Conservation (phyloP, 352 stramenopile species). For the Globisporangium okanoganense region DNA sequence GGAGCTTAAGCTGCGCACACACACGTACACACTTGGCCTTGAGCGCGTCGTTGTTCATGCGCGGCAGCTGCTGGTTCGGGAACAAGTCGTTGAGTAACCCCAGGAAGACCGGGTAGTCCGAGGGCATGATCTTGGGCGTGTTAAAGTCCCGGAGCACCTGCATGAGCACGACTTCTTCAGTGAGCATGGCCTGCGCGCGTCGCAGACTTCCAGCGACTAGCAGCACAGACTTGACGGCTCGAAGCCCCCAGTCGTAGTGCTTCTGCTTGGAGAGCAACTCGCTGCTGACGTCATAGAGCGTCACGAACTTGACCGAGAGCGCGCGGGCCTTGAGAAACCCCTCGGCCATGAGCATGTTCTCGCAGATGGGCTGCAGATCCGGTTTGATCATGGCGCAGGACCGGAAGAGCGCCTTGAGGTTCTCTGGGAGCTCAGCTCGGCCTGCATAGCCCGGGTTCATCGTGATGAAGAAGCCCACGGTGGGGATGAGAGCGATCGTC, state of each 20-base stretch:
- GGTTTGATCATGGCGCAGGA: slow-evolving; percentile 92
- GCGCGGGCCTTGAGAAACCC: slow-evolving; percentile 85
- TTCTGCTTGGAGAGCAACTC: slow-evolving; percentile 86
- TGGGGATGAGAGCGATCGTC: slow-evolving; percentile 77
- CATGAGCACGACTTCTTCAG: slow-evolving; percentile 92
- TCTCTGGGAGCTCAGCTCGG: slow-evolving; percentile 89
- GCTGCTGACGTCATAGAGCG: slow-evolving; percentile 84
- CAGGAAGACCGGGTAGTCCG: slow-evolving; percentile 94
- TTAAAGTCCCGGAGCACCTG: slow-evolving; percentile 96
- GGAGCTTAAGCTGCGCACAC: slow-evolving; percentile 69
- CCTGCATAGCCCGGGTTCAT: slow-evolving; percentile 94
- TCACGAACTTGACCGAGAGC: slow-evolving; percentile 89
- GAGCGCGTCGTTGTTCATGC: slow-evolving; percentile 40
- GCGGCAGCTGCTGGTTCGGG: slow-evolving; percentile 44
- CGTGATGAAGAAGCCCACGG: slow-evolving; percentile 91
- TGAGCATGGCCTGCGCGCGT: slow-evolving; percentile 72
- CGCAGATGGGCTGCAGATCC: slow-evolving; percentile 89
- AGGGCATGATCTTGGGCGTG: slow-evolving; percentile 89
- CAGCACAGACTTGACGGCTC: slow-evolving; percentile 96
- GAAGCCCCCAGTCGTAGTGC: slow-evolving; percentile 95
- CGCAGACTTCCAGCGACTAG: slow-evolving; percentile 93
- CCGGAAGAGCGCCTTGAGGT: slow-evolving; percentile 91
- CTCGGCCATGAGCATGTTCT: slow-evolving; percentile 95
- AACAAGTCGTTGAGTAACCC: slow-evolving; percentile 94
- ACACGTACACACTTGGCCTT: slow-evolving; percentile 42